phyloP scores from a whole-genome alignment of 2,329 filamentous ascomycete species.

The Apiospora hydei region DNA sequence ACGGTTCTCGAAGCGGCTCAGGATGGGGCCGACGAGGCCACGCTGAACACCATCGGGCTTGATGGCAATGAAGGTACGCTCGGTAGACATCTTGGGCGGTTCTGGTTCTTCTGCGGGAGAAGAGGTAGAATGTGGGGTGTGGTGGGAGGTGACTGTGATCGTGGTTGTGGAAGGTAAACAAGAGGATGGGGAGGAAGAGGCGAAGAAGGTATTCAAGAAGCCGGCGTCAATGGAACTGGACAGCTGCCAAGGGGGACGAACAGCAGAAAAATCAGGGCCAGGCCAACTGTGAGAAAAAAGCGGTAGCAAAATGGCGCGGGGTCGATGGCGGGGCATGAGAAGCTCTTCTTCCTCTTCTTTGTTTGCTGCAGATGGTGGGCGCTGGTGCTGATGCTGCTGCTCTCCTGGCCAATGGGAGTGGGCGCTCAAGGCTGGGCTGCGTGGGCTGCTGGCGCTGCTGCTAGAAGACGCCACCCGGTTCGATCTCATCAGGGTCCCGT shows the following conservation, averaged over 20 bases:
- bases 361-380: background rate
- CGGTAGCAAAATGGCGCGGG: slow-evolving; percentile 16
- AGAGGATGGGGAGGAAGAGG: background rate
- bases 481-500: slow-evolving; percentile 2
- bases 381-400: background rate
- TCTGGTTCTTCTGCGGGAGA: slow-evolving; percentile 36
- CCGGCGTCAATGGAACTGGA: background rate
- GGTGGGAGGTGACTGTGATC: slow-evolving; percentile 37
- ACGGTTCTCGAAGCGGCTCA: slow-evolving; percentile 96
- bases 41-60: slow-evolving; percentile 99
- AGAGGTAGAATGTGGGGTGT: slow-evolving; percentile 15
- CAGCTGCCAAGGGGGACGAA: slow-evolving; percentile 12
- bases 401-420: background rate
- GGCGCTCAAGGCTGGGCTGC: background rate
- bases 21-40: slow-evolving; percentile 97
- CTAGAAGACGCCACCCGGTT: slow-evolving; percentile 12
- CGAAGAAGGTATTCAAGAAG: slow-evolving; percentile 14
- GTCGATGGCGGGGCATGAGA: slow-evolving; percentile 9
- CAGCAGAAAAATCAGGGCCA: slow-evolving; percentile 20
- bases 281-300: slow-evolving; percentile 12
- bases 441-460: background rate
- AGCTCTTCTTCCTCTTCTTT: background rate
- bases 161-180: slow-evolving; percentile 36
- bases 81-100: slow-evolving; percentile 69
- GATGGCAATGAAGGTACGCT: slow-evolving; percentile 99